phyloP scores from a whole-genome alignment of 192 early-diverging fungal genomes.

The Backusella psychrophila region DNA sequence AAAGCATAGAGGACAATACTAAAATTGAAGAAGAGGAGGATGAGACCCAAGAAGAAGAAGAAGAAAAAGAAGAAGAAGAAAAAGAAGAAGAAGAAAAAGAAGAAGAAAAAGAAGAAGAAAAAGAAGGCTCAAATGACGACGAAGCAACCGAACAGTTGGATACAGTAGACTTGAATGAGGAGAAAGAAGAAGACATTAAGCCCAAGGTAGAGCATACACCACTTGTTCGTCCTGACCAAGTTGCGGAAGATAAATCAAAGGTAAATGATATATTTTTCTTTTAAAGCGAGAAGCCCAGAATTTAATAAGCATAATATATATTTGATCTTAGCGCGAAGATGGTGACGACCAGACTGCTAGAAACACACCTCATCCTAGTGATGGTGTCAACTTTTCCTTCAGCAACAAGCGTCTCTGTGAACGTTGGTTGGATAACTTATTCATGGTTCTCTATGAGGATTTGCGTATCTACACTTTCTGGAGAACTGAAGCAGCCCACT shows the following conservation, averaged over 20 bases:
- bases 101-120: conserved; percentile 13
- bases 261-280: conserved; percentile 12
- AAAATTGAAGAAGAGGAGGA: conserved; percentile 33
- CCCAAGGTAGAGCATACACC: conserved; percentile 25
- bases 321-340: not conserved
- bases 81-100: conserved; percentile 19
- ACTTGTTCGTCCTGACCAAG: conserved; percentile 41
- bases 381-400: conserved; percentile 67
- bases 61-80: conserved; percentile 13
- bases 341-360: not conserved
- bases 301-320: too few relatives aligned
- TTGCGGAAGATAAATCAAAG: conserved; percentile 46
- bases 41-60: conserved; percentile 30
- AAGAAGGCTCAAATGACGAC: conserved; percentile 24
- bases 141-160: conserved; percentile 39
- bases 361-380: conserved; percentile 13
- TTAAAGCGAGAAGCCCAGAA: too few relatives aligned
- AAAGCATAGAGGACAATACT: conserved; percentile 22
- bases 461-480: conserved; percentile 92
- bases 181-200: not conserved
- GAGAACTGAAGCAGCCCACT: conserved; percentile 85
- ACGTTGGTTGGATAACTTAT: conserved; percentile 98
- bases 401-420: conserved; percentile 97
- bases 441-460: conserved; percentile 97
- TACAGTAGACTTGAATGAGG: conserved; percentile 39